These are phyloP conservation scores for Cryptococcus sp. DNA, from an alignment of 1,284 basidiomycete genomes.

Conservation along the genomic window DNA sequence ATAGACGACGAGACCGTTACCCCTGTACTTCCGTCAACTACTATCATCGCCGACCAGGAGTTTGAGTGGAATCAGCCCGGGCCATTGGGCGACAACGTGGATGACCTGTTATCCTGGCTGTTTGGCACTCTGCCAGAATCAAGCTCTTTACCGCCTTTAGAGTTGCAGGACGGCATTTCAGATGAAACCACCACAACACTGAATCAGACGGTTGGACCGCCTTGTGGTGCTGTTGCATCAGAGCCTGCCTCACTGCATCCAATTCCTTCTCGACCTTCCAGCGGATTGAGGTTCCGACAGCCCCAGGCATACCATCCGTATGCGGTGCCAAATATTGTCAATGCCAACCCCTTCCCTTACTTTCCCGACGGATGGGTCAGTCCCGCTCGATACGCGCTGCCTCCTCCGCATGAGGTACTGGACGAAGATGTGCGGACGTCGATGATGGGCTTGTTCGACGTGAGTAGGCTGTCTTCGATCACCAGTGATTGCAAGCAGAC, in stretches of 20 bases:
- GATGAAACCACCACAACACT: too few species aligned
- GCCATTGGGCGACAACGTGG: slow-evolving; percentile 15
- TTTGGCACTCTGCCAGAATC: slow-evolving; percentile 11
- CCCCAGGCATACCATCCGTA: slow-evolving; percentile 12
- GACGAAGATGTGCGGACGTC: slow-evolving; percentile 8
- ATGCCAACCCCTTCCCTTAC: slow-evolving; percentile 1
- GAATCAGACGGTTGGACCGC: too few species aligned
- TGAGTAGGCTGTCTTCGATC: slow-evolving; percentile 1
- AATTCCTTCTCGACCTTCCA: too few species aligned
- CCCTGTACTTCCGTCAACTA: background rate
- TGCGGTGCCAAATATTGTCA: slow-evolving; percentile 2
- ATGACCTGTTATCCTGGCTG: slow-evolving; percentile 23
- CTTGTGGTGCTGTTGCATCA: too few species aligned
- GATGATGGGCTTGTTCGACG: slow-evolving; percentile 22
- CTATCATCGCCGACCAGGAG: background rate
- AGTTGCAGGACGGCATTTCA: too few species aligned
- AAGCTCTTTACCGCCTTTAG: background rate
- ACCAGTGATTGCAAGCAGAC: background rate
- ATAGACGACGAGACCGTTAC: too few species aligned
- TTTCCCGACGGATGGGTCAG: slow-evolving; percentile 6
- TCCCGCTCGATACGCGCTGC: background rate
- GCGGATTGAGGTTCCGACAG: background rate
- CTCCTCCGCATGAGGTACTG: slow-evolving; percentile 5
- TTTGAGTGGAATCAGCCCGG: background rate
- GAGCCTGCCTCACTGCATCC: too few species aligned